These are phyloP conservation scores for Breynia disticha DNA, from an alignment of 441 rosid species.

Conservation along the genomic window DNA sequence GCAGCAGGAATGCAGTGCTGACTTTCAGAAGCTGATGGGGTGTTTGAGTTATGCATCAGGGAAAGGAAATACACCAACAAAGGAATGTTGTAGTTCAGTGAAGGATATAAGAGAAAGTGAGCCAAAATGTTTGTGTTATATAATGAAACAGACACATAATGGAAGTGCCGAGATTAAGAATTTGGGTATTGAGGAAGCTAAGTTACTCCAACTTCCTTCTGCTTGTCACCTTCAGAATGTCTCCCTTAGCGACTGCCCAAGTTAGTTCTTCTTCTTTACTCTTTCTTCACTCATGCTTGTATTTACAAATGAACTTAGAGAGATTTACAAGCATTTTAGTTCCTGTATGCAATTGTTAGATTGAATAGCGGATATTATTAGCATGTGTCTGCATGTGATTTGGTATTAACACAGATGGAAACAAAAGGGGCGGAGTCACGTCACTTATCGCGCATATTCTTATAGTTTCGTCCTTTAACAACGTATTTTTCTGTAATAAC, in stretches of 20 bases:
- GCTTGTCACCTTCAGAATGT: constrained; percentile 63
- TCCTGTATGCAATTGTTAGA: too few species aligned
- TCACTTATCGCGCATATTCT: too few species aligned
- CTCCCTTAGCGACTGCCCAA: constrained; percentile 54
- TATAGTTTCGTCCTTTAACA: too few species aligned
- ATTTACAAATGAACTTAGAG: too few species aligned
- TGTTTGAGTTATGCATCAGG: constrained; percentile 75
- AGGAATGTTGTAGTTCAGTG: constrained; percentile 53
- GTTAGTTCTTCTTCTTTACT: constrained; percentile 25
- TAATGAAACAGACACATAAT: constrained; percentile 50
- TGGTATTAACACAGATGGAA: too few species aligned
- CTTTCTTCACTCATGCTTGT: not conserved
- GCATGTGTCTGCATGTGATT: too few species aligned
- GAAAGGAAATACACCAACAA: constrained; percentile 37
- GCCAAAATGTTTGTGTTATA: constrained; percentile 68
- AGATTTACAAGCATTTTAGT: too few species aligned
- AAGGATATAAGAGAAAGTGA: constrained; percentile 39
- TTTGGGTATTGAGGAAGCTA: constrained; percentile 53
- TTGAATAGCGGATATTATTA: too few species aligned
- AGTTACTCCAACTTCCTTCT: constrained; percentile 66
- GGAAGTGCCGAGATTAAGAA: constrained; percentile 40
- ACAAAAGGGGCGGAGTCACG: too few species aligned
- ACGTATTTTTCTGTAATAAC: too few species aligned
- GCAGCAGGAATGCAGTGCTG: constrained; percentile 27
- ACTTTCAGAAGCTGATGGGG: constrained; percentile 41